phyloP scores from a whole-genome alignment of 768 basidiomycete genomes.

The Leccinellum rugosiceps region DNA sequence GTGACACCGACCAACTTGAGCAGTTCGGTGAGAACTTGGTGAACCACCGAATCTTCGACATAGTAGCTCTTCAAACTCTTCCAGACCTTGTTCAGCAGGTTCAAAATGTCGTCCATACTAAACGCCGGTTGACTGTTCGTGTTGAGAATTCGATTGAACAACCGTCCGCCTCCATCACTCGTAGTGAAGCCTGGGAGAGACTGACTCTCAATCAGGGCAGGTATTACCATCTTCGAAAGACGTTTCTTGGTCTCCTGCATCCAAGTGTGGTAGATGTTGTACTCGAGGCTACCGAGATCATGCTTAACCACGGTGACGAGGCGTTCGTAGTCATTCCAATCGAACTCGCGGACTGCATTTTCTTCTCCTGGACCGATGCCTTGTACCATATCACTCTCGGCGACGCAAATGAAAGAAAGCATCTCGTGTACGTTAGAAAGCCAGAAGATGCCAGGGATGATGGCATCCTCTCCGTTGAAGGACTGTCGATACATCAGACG shows the following conservation, averaged over 20 bases:
- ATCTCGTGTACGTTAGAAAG: constrained; percentile 99
- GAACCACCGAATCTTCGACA: constrained; percentile 95
- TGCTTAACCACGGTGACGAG: constrained; percentile 98
- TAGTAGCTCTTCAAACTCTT: constrained; percentile 98
- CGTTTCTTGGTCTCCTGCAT: constrained; percentile 98
- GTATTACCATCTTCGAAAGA: constrained; percentile 95
- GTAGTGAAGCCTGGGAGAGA: constrained; percentile 97
- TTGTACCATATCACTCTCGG: constrained; percentile 98
- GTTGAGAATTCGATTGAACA: constrained; percentile 91
- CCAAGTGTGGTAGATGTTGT: constrained; percentile 99
- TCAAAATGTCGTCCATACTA: constrained; percentile 98
- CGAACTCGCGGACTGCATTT: constrained; percentile 85
- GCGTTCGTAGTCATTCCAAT: constrained; percentile 96
- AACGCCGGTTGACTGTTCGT: constrained; percentile 85
- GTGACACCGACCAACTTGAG: constrained; percentile 95
- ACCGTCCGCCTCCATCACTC: constrained; percentile 85
- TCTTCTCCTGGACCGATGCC: constrained; percentile 97
- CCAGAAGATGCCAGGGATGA: constrained; percentile 98
- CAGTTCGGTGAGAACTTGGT: constrained; percentile 92
- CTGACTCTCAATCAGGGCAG: constrained; percentile 97
- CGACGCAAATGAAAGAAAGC: constrained; percentile 97
- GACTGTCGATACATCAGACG: constrained; percentile 46
- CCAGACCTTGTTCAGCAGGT: constrained; percentile 96
- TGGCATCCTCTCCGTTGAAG: constrained; percentile 90
- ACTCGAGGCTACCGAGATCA: constrained; percentile 96